Conservation (phyloP, 106 monocot genomes). For the Allium fistulosum region DNA sequence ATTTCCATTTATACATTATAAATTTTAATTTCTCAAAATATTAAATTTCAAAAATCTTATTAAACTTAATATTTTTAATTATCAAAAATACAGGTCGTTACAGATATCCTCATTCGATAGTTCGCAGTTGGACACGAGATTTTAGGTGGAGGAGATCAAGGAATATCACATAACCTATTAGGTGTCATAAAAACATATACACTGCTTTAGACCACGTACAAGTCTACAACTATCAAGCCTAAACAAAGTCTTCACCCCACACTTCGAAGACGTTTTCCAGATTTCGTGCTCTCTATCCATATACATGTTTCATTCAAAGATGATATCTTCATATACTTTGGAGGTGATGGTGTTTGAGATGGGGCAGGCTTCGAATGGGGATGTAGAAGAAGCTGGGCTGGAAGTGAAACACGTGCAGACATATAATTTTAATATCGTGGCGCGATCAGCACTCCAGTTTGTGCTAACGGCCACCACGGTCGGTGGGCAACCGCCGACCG, state of each 20-base stretch:
- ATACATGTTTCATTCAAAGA: slow-evolving; percentile 39
- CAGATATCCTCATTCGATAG: slow-evolving; percentile 43
- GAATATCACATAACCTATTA: slow-evolving; percentile 35
- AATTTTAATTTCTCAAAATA: too few relatives aligned
- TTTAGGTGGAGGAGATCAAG: slow-evolving; percentile 44
- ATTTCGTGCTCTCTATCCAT: slow-evolving; percentile 72
- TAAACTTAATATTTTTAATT: too few relatives aligned
- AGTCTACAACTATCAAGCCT: slow-evolving; percentile 35
- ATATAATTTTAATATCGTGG: slow-evolving; percentile 60
- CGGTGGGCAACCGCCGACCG: too few relatives aligned
- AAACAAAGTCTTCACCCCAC: slow-evolving; percentile 55
- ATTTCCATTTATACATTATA: too few relatives aligned
- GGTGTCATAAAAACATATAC: slow-evolving; percentile 60
- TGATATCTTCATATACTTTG: slow-evolving; percentile 33
- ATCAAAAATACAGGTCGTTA: too few relatives aligned
- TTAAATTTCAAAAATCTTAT: too few relatives aligned
- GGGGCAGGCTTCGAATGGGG: slow-evolving; percentile 79
- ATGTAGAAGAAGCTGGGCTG: slow-evolving; percentile 44
- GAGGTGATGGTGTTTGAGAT: slow-evolving; percentile 69
- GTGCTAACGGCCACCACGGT: too few relatives aligned
- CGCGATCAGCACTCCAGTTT: too few relatives aligned
- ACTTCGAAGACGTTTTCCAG: slow-evolving; percentile 66
- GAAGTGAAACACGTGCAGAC: slow-evolving; percentile 42
- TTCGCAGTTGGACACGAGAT: slow-evolving; percentile 69
- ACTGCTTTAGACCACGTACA: slow-evolving; percentile 25